Evolutionary conservation across 2,329 filamentous ascomycete genomes (phyloP).

Genomic region (Clonostachys sp.): DNA sequence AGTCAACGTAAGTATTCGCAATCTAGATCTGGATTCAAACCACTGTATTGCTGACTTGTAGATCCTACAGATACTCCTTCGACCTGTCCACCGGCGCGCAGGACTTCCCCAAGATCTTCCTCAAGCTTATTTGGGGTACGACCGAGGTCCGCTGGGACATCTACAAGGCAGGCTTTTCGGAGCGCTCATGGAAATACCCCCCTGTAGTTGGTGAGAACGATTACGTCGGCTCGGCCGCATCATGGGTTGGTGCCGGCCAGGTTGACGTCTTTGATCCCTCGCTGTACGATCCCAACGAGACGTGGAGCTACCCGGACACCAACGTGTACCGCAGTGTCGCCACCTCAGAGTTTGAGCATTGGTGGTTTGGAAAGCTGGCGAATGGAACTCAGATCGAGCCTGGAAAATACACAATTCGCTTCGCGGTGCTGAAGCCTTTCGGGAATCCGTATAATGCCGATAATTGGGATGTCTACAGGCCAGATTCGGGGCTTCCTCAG

Average conservation of each 20-base stretch:
- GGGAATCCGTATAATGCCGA: conserved; percentile 4
- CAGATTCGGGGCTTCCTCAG: background rate
- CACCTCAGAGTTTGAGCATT: conserved; percentile 6
- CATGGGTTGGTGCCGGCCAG: conserved; percentile 8
- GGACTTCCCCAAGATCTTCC: conserved; percentile 11
- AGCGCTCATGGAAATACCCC: conserved; percentile 25
- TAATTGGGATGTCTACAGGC: conserved; percentile 2
- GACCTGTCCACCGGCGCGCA: conserved; percentile 5
- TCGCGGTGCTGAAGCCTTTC: background rate
- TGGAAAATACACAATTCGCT: conserved; percentile 11
- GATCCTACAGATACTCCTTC: conserved; percentile 4
- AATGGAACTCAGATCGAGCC: conserved; percentile 16
- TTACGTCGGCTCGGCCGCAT: conserved; percentile 22
- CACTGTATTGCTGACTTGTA: too few relatives aligned
- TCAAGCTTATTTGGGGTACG: conserved; percentile 12
- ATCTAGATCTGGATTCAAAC: background rate
- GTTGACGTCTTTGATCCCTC: conserved; percentile 11
- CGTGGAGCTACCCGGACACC: conserved; percentile 11
- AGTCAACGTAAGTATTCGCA: background rate
- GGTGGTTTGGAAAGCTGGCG: conserved; percentile 18
- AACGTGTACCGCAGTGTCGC: conserved; percentile 9
- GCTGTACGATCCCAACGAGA: conserved; percentile 10
- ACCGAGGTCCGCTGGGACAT: conserved; percentile 11
- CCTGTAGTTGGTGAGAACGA: conserved; percentile 21
- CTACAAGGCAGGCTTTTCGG: conserved; percentile 18